Conservation (phyloP, 2,329 filamentous ascomycete species). For the Fusarium praegraminearum region DNA sequence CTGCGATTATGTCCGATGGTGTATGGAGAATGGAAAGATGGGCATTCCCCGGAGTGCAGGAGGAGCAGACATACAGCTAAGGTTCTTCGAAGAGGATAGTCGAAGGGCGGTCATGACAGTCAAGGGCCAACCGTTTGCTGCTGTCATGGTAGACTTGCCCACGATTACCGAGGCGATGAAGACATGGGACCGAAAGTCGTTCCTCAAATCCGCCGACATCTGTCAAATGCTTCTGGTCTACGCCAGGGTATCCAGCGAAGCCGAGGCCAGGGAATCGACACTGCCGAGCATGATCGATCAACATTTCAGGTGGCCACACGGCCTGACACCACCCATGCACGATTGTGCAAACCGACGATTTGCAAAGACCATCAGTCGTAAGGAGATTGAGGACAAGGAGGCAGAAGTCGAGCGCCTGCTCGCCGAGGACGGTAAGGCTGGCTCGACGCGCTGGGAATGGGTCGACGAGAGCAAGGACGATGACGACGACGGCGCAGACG, state of each 20-base stretch:
- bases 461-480: conserved; percentile 65
- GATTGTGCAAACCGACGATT: conserved; percentile 86
- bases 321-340: conserved; percentile 88
- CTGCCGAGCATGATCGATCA: conserved; percentile 78
- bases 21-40: conserved; percentile 81
- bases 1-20: conserved; percentile 82
- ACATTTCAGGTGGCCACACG: conserved; percentile 83
- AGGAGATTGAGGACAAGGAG: conserved; percentile 88
- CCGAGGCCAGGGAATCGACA: conserved; percentile 73
- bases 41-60: conserved; percentile 72
- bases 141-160: conserved; percentile 83
- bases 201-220: conserved; percentile 90
- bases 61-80: conserved; percentile 82
- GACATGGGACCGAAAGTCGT: conserved; percentile 88
- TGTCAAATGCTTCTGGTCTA: conserved; percentile 90
- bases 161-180: conserved; percentile 93
- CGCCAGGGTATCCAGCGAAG: conserved; percentile 72
- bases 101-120: conserved; percentile 80
- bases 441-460: conserved; percentile 72
- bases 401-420: conserved; percentile 81
- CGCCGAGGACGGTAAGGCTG: conserved; percentile 72
- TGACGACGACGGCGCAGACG: conserved; percentile 61
- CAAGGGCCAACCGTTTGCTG: conserved; percentile 78
- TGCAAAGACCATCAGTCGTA: conserved; percentile 82
- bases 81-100: conserved; percentile 80